phyloP scores from a whole-genome alignment of 1,284 basidiomycete species.

The Hymenochaete sp. region DNA sequence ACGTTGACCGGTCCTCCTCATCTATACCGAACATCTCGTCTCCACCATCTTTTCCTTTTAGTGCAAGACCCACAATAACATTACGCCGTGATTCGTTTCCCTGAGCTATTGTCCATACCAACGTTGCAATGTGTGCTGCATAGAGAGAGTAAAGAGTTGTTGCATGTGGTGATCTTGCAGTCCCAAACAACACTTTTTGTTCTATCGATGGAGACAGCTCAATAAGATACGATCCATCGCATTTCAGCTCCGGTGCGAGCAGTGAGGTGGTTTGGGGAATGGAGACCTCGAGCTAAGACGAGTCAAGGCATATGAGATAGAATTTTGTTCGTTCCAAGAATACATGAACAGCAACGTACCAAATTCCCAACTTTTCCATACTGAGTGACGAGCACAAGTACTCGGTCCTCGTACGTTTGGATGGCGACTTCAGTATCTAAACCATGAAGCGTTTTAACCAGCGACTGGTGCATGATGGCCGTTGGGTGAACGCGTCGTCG shows the following conservation, averaged over 20 bases:
- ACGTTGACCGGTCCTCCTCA: conserved; percentile 20
- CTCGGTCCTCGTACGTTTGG: conserved; percentile 71
- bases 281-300: conserved; percentile 67
- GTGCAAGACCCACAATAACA: conserved; percentile 63
- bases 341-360: conserved; percentile 37
- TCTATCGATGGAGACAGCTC: conserved; percentile 65
- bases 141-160: conserved; percentile 76
- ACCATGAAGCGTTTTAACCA: conserved; percentile 43
- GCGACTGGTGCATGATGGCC: conserved; percentile 12
- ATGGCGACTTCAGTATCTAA: conserved; percentile 65
- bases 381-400: conserved; percentile 79
- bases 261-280: conserved; percentile 62
- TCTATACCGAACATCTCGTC: neutral
- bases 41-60: conserved; percentile 32
- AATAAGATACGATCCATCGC: conserved; percentile 42
- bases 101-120: conserved; percentile 58
- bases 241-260: conserved; percentile 32
- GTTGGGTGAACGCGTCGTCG: conserved; percentile 19
- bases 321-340: neutral
- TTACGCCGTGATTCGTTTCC: conserved; percentile 36
- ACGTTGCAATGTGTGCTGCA: conserved; percentile 76
- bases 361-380: conserved; percentile 80
- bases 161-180: conserved; percentile 50
- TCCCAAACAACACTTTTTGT: conserved; percentile 71
- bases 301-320: neutral